Percentiles rank a stretch among this genome's conserved stretches.
These are phyloP conservation scores for Carpinus fangiana DNA, from an alignment of 306 rosid genomes.

Conservation along the genomic window DNA sequence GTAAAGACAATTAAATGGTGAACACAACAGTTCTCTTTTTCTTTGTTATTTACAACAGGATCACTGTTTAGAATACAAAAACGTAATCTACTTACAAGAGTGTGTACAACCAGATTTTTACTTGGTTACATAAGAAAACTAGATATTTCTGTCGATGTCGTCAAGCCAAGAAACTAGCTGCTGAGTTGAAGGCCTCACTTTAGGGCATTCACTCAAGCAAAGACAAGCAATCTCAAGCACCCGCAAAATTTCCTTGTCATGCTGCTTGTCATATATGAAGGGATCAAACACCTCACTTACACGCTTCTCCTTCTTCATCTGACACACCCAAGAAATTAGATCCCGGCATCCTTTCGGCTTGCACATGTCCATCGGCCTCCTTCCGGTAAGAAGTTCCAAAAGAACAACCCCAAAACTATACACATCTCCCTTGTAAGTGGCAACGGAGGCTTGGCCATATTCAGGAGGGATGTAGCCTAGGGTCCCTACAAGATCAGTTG, in stretches of 20 bases:
- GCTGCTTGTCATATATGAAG: constrained; percentile 39
- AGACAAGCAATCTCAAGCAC: constrained; percentile 47
- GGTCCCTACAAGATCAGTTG: constrained; percentile 77
- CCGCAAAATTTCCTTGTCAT: constrained; percentile 28
- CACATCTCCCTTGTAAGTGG: constrained; percentile 77
- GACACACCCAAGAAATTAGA: constrained; percentile 54
- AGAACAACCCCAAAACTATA: constrained; percentile 86
- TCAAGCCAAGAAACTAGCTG: constrained; percentile 52
- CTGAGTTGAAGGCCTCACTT: constrained; percentile 51
- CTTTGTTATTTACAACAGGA: constrained; percentile 19
- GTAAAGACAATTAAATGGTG: too few species aligned
- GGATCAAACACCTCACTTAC: constrained; percentile 44
- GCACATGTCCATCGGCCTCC: constrained; percentile 74
- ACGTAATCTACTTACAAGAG: background rate
- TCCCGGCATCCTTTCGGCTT: constrained; percentile 47
- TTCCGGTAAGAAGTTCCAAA: constrained; percentile 68
- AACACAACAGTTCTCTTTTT: too few species aligned
- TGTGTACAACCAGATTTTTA: constrained; percentile 27
- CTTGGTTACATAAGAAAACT: constrained; percentile 15
- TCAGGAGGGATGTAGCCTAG: constrained; percentile 85
- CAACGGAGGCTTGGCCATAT: constrained; percentile 68
- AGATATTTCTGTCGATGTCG: constrained; percentile 23
- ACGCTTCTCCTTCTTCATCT: constrained; percentile 48
- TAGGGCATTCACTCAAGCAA: constrained; percentile 44
- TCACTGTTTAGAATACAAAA: constrained; percentile 9